A percentile compares a stretch with the other conserved stretches of the same genome.
These are phyloP conservation scores for Candida buenavistaensis DNA, from an alignment of 1,139 yeast species.

Conservation along the genomic window DNA sequence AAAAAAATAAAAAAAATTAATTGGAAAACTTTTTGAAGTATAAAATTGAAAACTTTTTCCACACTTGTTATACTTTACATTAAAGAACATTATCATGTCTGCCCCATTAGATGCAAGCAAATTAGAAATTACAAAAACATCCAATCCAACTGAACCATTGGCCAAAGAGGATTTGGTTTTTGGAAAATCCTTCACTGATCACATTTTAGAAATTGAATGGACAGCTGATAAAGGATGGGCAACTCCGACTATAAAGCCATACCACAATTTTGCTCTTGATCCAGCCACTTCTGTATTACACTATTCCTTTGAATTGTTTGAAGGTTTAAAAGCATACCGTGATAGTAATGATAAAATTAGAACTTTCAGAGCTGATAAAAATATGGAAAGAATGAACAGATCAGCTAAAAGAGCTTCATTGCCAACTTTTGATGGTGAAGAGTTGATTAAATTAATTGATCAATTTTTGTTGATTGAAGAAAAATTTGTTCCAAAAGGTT, in stretches of 20 bases:
- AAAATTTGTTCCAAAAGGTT: constrained; percentile 75
- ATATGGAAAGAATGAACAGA: constrained; percentile 87
- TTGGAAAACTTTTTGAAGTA: too few species aligned
- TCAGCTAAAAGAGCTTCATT: constrained; percentile 85
- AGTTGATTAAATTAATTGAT: constrained; percentile 70
- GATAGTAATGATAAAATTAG: constrained; percentile 68
- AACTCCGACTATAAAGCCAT: constrained; percentile 81
- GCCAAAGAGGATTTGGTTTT: constrained; percentile 79
- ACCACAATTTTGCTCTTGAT: constrained; percentile 70
- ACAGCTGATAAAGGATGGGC: constrained; percentile 78
- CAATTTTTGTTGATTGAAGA: constrained; percentile 73
- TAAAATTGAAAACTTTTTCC: too few species aligned
- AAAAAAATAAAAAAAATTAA: too few species aligned
- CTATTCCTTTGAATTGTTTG: constrained; percentile 92
- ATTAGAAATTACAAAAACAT: constrained; percentile 56
- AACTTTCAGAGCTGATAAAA: constrained; percentile 86
- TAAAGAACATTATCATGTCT: constrained; percentile 21
- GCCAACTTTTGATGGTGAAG: constrained; percentile 80
- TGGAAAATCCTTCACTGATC: constrained; percentile 87
- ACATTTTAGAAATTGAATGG: constrained; percentile 91
- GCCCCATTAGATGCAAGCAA: constrained; percentile 63
- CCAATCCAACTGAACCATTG: constrained; percentile 60
- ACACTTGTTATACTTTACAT: too few species aligned
- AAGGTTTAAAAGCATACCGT: constrained; percentile 93
- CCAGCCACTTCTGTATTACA: constrained; percentile 91